phyloP scores from a whole-genome alignment of 2,329 filamentous ascomycete genomes.

The Pseudogymnoascus sp. region DNA sequence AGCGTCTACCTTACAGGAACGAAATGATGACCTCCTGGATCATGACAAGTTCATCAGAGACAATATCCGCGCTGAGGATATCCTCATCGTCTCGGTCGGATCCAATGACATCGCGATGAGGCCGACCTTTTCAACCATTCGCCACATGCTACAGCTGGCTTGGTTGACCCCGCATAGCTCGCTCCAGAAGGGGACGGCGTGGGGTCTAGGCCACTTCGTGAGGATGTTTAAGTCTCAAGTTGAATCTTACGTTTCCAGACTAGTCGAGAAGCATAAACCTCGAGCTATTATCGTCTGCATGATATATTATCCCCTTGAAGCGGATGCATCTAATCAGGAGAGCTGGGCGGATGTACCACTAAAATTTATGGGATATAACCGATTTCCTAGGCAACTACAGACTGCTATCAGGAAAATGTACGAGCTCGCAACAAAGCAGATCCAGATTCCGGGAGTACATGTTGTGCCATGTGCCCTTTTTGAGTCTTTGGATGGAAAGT shows the following conservation, averaged over 20 bases:
- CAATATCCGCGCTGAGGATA: conserved; percentile 14
- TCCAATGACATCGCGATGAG: conserved; percentile 15
- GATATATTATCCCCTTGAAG: conserved; percentile 16
- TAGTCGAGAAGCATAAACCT: conserved; percentile 14
- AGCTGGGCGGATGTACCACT: conserved; percentile 15
- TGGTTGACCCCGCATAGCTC: conserved; percentile 13
- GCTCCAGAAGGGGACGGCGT: conserved; percentile 13
- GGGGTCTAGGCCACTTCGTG: conserved; percentile 13
- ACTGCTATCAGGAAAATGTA: conserved; percentile 14
- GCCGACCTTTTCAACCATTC: conserved; percentile 14
- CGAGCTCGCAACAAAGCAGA: conserved; percentile 12
- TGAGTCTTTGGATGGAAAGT: conserved; percentile 14
- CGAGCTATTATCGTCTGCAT: conserved; percentile 12
- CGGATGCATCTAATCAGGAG: conserved; percentile 7
- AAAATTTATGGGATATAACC: conserved; percentile 13
- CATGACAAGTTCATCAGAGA: conserved; percentile 16
- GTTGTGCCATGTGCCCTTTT: conserved; percentile 15
- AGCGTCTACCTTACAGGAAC: conserved; percentile 12
- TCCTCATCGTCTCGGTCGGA: conserved; percentile 15
- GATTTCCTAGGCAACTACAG: conserved; percentile 13
- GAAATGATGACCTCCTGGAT: conserved; percentile 10
- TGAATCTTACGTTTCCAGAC: conserved; percentile 13
- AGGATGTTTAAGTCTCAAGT: conserved; percentile 15
- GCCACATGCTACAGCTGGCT: conserved; percentile 15
- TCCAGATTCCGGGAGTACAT: conserved; percentile 10